Conservation (phyloP, 169 alveolate genomes). For the Miamiensis avidus region DNA sequence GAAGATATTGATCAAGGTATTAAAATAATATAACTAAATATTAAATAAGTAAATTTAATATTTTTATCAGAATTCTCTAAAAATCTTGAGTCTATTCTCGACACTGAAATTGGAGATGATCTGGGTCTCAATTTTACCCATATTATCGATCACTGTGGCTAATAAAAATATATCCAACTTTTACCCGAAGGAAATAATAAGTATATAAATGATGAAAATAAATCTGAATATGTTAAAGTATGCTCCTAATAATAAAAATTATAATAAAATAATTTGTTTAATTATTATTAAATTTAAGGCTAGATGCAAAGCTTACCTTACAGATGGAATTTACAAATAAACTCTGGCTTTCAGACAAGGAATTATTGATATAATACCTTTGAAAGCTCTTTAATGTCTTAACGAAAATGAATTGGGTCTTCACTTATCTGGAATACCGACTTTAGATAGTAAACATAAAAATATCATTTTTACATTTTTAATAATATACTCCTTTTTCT, state of each 20-base stretch:
- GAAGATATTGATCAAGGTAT: constrained; percentile 34
- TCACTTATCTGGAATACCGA: constrained; percentile 34
- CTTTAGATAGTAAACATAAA: constrained; percentile 15
- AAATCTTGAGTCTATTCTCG: constrained; percentile 5
- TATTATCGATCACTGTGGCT: not conserved
- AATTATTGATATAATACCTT: constrained; percentile 2
- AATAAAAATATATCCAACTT: not conserved
- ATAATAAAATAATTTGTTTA: too few relatives aligned
- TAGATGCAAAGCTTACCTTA: constrained; percentile 9
- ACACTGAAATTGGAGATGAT: constrained; percentile 21
- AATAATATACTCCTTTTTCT: not conserved
- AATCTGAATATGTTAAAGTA: constrained; percentile 11
- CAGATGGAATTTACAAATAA: constrained; percentile 9
- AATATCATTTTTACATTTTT: too few relatives aligned
- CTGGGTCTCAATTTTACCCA: constrained; percentile 8
- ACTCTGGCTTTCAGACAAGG: constrained; percentile 15
- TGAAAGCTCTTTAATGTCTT: constrained; percentile 4
- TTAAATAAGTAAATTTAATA: too few relatives aligned
- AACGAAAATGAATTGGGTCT: constrained; percentile 17
- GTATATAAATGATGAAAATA: constrained; percentile 11
- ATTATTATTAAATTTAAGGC: not conserved
- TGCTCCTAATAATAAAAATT: not conserved
- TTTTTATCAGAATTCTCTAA: constrained; percentile 17
- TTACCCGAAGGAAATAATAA: not conserved
- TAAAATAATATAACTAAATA: too few relatives aligned